A percentile compares a stretch with the other conserved stretches of the same genome.
phyloP scores from a whole-genome alignment of 2,329 filamentous ascomycete species.

The Neospermospora avenae region DNA sequence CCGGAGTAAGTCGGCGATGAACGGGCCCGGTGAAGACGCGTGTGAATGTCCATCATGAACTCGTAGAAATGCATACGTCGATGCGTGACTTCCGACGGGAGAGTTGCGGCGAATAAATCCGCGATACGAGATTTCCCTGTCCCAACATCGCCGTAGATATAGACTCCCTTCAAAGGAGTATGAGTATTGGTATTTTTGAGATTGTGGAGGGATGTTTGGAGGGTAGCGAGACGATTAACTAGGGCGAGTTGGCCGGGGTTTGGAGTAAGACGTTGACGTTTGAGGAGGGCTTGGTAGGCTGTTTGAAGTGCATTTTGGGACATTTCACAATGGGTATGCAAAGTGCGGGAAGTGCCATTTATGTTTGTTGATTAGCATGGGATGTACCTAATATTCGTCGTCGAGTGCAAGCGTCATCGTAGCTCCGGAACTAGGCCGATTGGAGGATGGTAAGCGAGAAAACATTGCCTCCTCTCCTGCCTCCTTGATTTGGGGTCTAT shows the following conservation, averaged over 20 bases:
- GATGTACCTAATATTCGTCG: background rate
- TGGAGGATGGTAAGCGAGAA: too few relatives aligned
- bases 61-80: constrained; percentile 14
- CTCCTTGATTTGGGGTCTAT: too few relatives aligned
- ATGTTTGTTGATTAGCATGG: background rate
- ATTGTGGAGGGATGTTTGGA: constrained; percentile 7
- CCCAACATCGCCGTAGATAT: constrained; percentile 13
- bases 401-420: background rate
- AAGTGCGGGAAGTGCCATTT: background rate
- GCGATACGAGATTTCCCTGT: constrained; percentile 13
- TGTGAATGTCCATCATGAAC: constrained; percentile 19
- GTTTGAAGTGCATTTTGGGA: constrained; percentile 7
- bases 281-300: constrained; percentile 9
- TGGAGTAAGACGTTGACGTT: constrained; percentile 6
- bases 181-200: background rate
- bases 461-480: too few relatives aligned
- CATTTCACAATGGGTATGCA: background rate
- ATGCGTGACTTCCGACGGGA: constrained; percentile 5
- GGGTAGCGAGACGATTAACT: constrained; percentile 3
- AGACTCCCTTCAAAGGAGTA: constrained; percentile 1
- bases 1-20: constrained; percentile 1
- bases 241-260: constrained; percentile 12
- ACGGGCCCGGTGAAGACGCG: constrained; percentile 11
- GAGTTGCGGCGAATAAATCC: constrained; percentile 13
- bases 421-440: too few relatives aligned